Evolutionary conservation across 768 basidiomycete species (phyloP), one percentile per base, ranked within the genome.

Genomic region (Pleurotus cornucopiae): DNA sequence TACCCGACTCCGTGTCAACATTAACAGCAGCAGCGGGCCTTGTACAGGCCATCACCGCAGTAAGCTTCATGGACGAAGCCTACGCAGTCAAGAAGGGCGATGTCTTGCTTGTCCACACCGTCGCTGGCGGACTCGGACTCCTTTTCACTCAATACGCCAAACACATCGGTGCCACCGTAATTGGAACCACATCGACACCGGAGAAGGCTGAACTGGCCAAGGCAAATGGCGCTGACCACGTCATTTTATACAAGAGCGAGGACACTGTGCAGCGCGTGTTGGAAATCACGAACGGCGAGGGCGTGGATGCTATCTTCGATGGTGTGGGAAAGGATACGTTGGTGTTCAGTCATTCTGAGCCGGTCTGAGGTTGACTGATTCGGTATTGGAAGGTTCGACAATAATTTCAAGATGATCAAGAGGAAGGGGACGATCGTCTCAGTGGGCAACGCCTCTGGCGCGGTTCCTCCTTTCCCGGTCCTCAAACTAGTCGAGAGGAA

Each of bases 251-350:
- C 69, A 81, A 81, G 11, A 74, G 79, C 46, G 89, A 91, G 64
- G 80, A 91, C 57, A 88, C 87, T 0, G 86, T 91, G 12, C 66
- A 86, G 62, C 78, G 85, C 44, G 89, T 91, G 14, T 67, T 87
- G 54, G 84, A 89, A 62, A 70, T 94, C 55, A 93, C 92, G 0
- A 82, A 82, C 46, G 90, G 89, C 6, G 77, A 85, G 61, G 91
- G 92, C 14, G 90, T 94, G 4, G 82, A 96, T 60, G 95, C 84
- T 13, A 81, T 93, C 21, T 96, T 88, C 64, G 96, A 99, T 64
- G 96, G 96, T 34, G 93, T 99, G 16, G 96, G 96, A 1, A 95
- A 91, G 74, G 90, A 93, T 68, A 98, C 94, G 82, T 95, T 70
- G 56, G 89, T 76, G 7, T 25, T 40, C 4, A 41, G 18, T 43